Conservation (phyloP, 352 stramenopile species). For the Thalassiosira livingstoniorum region DNA sequence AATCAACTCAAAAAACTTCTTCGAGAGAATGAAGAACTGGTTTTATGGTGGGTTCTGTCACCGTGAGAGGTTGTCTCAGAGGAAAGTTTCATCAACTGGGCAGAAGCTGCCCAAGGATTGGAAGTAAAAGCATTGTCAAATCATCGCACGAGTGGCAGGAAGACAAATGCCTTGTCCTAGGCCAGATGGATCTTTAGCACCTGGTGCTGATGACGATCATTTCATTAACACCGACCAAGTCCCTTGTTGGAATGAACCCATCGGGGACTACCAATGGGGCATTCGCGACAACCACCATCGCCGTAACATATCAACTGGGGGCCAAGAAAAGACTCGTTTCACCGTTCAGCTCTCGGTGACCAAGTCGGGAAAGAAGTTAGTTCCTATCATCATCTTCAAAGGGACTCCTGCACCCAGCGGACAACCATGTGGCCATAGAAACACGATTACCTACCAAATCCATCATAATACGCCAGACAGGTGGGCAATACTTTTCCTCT, state of each 20-base stretch:
- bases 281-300: neutral
- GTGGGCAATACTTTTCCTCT: neutral
- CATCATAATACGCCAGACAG: neutral
- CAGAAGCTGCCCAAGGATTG: conserved; percentile 16
- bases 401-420: neutral
- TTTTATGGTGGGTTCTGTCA: conserved; percentile 19
- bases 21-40: conserved; percentile 7
- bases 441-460: conserved; percentile 20
- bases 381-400: conserved; percentile 14
- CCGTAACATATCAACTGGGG: neutral
- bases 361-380: conserved; percentile 1
- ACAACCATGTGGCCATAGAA: neutral
- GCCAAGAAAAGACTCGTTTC: conserved; percentile 11
- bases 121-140: neutral
- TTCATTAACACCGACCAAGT: conserved; percentile 13
- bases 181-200: neutral
- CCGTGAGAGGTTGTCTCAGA: neutral
- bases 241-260: neutral
- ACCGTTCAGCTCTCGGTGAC: neutral
- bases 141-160: neutral
- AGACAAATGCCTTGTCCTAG: neutral
- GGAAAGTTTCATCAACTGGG: conserved; percentile 7
- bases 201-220: neutral
- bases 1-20: neutral
- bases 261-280: neutral